phyloP scores from a whole-genome alignment of 2,329 filamentous ascomycete species.

The Venturia aucupariae region DNA sequence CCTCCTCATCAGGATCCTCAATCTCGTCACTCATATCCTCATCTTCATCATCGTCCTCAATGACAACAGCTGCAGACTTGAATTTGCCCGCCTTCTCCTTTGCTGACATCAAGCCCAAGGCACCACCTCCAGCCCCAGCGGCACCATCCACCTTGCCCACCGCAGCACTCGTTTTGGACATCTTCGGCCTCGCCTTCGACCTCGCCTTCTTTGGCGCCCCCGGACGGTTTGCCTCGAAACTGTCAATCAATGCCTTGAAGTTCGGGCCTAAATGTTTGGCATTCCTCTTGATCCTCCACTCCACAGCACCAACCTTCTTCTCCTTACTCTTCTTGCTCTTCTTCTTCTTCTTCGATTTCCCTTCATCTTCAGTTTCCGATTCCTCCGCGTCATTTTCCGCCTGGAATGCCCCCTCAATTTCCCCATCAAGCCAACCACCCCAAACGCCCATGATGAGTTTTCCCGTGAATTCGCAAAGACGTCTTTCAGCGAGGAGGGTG shows the following conservation, averaged over 20 bases:
- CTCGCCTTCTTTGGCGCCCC: slow-evolving; percentile 35
- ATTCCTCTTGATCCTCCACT: slow-evolving; percentile 67
- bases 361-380: slow-evolving; percentile 35
- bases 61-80: slow-evolving; percentile 14
- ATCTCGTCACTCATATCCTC: slow-evolving; percentile 19
- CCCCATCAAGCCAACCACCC: slow-evolving; percentile 42
- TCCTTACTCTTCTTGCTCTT: slow-evolving; percentile 39
- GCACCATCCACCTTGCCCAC: not conserved
- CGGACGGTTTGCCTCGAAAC: slow-evolving; percentile 59
- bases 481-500: slow-evolving; percentile 21
- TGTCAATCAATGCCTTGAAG: slow-evolving; percentile 74
- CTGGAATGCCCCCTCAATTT: slow-evolving; percentile 51
- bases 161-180: not conserved
- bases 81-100: slow-evolving; percentile 24
- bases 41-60: slow-evolving; percentile 27
- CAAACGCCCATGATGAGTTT: slow-evolving; percentile 15
- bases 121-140: not conserved
- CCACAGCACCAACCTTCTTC: slow-evolving; percentile 53
- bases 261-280: slow-evolving; percentile 71
- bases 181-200: slow-evolving; percentile 28
- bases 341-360: slow-evolving; percentile 41
- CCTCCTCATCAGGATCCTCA: slow-evolving; percentile 25
- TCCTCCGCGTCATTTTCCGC: slow-evolving; percentile 47
- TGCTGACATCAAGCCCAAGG: slow-evolving; percentile 21
- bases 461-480: slow-evolving; percentile 15